Base-by-base conservation (phyloP, 306 rosid genomes). In the Acacia acuminata region DNA sequence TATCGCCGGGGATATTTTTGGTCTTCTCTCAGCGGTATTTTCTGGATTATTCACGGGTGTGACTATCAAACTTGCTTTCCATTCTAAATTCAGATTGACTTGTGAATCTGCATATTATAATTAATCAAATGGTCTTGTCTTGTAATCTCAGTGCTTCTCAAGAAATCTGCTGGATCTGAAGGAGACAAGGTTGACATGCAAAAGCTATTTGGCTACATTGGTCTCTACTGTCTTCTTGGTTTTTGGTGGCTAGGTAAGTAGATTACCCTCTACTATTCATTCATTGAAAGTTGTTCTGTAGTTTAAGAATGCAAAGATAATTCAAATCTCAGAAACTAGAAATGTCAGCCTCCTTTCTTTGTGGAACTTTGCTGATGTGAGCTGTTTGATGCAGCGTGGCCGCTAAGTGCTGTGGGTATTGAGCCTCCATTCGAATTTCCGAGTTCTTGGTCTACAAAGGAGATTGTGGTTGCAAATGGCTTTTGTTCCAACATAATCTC, bases 181-280 rank as follows among this genome's bases (percentile, higher is more conserved):
- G 94, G 92, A 64, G 87, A 88, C 73, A 85, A 86, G 87, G 88
- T 80, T 85, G 94, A 93, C 83, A 88, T 93, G 80, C 94, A 91
- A 81, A 91, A 90, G 87, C 50, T 91, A 78, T 93, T 93, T 77
- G 94, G 96, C 71, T 90, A 85, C 77, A 78, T 93, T 77, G 97
- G 97, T 85, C 91, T 93, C 85, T 93, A 86, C 82, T 51, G 91
- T 82, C 60, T 93, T 47, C 73, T 91, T 73, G 90, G 93, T 71
- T 92, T 93, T 83, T 93, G 97, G 94, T 93, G 97, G 97, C 89
- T 93, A 75, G 94, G 96, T 90, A 81, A 87, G 90, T 76, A 66
- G 56, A 67, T 67, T 22, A 12, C 7, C 71, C 5, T 12, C 63
- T 44, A 47, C 27, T 47, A 22, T 43, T 55, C 22, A 55, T 72